Conservation (phyloP, 257 asterid genomes). For the Nicotiana knightiana region DNA sequence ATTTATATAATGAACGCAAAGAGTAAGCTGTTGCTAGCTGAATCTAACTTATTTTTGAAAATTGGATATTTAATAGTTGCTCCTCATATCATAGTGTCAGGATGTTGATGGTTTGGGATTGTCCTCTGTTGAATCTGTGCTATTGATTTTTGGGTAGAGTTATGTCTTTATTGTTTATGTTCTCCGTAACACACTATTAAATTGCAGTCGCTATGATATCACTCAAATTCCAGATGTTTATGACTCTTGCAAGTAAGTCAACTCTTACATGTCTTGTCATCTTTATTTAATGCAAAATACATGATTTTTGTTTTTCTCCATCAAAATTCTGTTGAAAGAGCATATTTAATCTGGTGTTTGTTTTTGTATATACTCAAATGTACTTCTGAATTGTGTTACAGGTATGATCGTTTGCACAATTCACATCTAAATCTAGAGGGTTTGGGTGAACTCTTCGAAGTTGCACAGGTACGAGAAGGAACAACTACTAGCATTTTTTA, state of each 20-base stretch:
- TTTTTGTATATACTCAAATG: not conserved
- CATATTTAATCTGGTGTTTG: not conserved
- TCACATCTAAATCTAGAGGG: constrained; percentile 73
- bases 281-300: not conserved
- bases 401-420: constrained; percentile 88
- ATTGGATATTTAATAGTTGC: not conserved
- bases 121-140: not conserved
- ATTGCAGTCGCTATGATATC: constrained; percentile 81
- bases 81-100: not conserved
- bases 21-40: constrained; percentile 42
- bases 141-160: not conserved
- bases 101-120: not conserved
- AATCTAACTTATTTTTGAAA: not conserved
- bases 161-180: not conserved
- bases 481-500: not conserved
- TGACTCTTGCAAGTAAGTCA: constrained; percentile 94
- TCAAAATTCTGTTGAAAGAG: not conserved
- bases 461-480: constrained; percentile 68
- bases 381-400: constrained; percentile 16
- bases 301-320: not conserved
- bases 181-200: constrained; percentile 13
- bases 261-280: not conserved
- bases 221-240: constrained; percentile 96
- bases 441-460: constrained; percentile 71
- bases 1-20: constrained; percentile 83